These are phyloP conservation scores for Fusarium algeriense DNA, from an alignment of 2,329 filamentous ascomycete species.

Conservation along the genomic window DNA sequence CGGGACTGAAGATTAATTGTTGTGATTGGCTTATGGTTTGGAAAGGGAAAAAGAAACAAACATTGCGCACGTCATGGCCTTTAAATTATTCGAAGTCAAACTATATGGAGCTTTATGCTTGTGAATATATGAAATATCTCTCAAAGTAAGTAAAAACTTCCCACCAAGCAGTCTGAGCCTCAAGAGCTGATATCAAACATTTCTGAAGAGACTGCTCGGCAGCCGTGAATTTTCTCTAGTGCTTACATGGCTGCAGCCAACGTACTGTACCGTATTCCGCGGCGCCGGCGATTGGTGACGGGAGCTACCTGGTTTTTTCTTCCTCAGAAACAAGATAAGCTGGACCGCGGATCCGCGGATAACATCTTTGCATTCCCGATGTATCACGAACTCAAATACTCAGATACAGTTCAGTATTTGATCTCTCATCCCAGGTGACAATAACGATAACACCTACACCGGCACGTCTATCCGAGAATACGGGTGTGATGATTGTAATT, in stretches of 20 bases:
- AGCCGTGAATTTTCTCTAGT: not conserved
- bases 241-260: not conserved
- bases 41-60: too few species aligned
- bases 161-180: not conserved
- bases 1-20: too few species aligned
- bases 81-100: too few species aligned
- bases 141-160: not conserved
- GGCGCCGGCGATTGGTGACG: too few species aligned
- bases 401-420: not conserved
- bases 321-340: too few species aligned
- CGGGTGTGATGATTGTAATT: not conserved
- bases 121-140: not conserved
- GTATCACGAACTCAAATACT: not conserved
- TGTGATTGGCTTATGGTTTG: too few species aligned
- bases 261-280: too few species aligned
- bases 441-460: not conserved
- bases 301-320: too few species aligned
- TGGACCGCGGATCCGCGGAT: not conserved
- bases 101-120: not conserved
- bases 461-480: not conserved
- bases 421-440: not conserved
- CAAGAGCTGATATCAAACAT: rapidly evolving
- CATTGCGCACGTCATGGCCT: too few species aligned
- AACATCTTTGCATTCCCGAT: not conserved
- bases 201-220: not conserved